Percentiles rank a stretch among this genome's conserved stretches.
Conservation (phyloP, 805 yeast genomes). For the Kodamaea sagamina region DNA sequence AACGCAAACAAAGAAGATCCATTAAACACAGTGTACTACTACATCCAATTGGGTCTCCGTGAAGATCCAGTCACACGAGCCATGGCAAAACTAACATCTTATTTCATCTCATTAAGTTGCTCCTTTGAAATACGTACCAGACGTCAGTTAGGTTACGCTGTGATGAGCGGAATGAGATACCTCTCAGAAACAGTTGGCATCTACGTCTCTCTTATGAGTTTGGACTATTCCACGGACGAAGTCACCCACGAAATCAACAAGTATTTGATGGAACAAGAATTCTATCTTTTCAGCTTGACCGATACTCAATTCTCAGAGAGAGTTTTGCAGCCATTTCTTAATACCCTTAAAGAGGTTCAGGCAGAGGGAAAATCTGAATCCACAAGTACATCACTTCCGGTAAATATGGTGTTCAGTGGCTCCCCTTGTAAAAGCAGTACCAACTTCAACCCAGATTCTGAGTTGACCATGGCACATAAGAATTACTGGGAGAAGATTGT, state of each 20-base stretch:
- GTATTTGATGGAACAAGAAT: constrained; percentile 46
- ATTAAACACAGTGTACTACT: constrained; percentile 52
- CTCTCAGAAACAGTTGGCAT: constrained; percentile 57
- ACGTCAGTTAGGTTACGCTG: constrained; percentile 63
- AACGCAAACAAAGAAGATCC: constrained; percentile 47
- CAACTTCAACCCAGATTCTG: constrained; percentile 21
- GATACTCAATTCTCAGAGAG: constrained; percentile 36
- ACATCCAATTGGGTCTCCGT: constrained; percentile 58
- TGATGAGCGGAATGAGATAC: constrained; percentile 56
- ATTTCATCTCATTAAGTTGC: constrained; percentile 46
- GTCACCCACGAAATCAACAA: constrained; percentile 51
- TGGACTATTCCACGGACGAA: constrained; percentile 39
- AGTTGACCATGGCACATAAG: constrained; percentile 39
- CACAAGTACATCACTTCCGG: constrained; percentile 16
- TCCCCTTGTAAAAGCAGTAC: constrained; percentile 32
- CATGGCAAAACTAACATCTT: constrained; percentile 49
- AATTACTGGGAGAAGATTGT: constrained; percentile 52
- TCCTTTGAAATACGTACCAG: constrained; percentile 52
- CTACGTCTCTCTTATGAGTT: constrained; percentile 59
- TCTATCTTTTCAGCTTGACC: constrained; percentile 26
- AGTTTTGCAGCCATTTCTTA: constrained; percentile 41
- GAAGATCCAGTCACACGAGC: constrained; percentile 34
- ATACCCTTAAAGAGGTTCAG: constrained; percentile 8
- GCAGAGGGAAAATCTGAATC: background rate
- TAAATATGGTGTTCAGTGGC: constrained; percentile 24